Evolutionary conservation across 352 stramenopile species (phyloP), one percentile per base, ranked within the genome.

Genomic region (Lagenidium giganteum): DNA sequence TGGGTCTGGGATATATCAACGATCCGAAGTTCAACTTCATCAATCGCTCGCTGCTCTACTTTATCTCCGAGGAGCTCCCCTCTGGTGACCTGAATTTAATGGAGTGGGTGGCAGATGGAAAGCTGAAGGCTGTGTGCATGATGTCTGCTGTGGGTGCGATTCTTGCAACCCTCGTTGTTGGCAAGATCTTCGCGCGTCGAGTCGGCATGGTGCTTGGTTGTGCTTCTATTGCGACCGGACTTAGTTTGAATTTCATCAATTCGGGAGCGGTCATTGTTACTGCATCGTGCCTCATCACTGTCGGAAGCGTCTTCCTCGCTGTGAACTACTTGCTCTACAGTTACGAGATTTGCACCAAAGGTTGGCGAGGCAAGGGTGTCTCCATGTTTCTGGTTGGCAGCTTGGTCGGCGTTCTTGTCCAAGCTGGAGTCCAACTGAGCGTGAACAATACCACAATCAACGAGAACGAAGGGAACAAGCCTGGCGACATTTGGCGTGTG

Each of bases 271-370:
- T 69, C n/a, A 55, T 92, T 28, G 51, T 90, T 3, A 51, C 76
- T 0, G 74, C 67, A 2, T 80, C 64, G 22, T 64, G 63, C 17
- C 41, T 93, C 28, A 69, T 67, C 8, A 57, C 77, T 1, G 63
- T 64, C n/a, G 83, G 79, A 5, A 69, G 50, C 6, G 75, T 69
- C 2, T 89, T 93, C 26, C 16, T 91, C 36, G 51, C 66, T 17
- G 86, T 87, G 60, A 88, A 85, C 47, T 83, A 86, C 18, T 41
- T 87, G 36, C 49, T 92, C 17, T 92, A 82, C 56, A 91, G 79
- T 44, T 92, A 67, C 29, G 82, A 94, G 47, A 94, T 94, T 21
- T 94, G 75, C 41, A 92, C 80, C 13, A 87, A 87, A 47, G 82
- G 80, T 20, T 92, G 80, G 79, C 79, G 73, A n/a, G 80, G 82